Evolutionary conservation across 2,329 filamentous ascomycete species (phyloP).

Genomic region (Fusarium xyrophilum): DNA sequence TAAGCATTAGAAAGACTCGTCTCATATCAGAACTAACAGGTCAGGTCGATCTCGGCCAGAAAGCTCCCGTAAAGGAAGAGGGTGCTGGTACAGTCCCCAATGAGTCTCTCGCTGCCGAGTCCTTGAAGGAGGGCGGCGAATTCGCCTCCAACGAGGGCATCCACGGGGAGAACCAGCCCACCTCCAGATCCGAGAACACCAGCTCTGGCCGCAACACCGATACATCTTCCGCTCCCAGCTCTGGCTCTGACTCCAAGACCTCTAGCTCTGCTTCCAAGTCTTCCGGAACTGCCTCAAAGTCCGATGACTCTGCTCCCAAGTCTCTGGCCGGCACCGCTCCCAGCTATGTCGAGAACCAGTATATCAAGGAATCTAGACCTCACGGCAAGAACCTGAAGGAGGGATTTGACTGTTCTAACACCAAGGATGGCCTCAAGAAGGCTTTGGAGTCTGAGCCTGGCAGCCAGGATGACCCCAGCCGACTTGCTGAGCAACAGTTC

Average conservation of each 20-base stretch:
- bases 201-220: conserved; percentile 1
- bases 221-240: conserved; percentile 1
- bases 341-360: conserved; percentile 48
- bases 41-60: conserved; percentile 55
- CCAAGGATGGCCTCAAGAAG: conserved; percentile 48
- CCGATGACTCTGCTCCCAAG: background rate
- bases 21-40: conserved; percentile 3
- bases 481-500: conserved; percentile 55
- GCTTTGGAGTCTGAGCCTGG: conserved; percentile 54
- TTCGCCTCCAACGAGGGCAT: conserved; percentile 67
- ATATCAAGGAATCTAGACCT: conserved; percentile 44
- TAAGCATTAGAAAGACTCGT: conserved; percentile 1
- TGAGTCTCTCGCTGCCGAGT: conserved; percentile 81
- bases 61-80: conserved; percentile 63
- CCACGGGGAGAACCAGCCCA: conserved; percentile 32
- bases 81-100: conserved; percentile 67
- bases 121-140: conserved; percentile 62
- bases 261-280: conserved; percentile 3
- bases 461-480: conserved; percentile 55
- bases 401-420: conserved; percentile 45
- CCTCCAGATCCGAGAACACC: conserved; percentile 8
- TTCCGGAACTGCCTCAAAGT: background rate
- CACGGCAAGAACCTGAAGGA: conserved; percentile 55
- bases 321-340: conserved; percentile 44
- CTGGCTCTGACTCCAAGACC: background rate